These are phyloP conservation scores for Ceratorhiza oryzae-sativae DNA, from an alignment of 1,284 basidiomycete species.

Conservation along the genomic window DNA sequence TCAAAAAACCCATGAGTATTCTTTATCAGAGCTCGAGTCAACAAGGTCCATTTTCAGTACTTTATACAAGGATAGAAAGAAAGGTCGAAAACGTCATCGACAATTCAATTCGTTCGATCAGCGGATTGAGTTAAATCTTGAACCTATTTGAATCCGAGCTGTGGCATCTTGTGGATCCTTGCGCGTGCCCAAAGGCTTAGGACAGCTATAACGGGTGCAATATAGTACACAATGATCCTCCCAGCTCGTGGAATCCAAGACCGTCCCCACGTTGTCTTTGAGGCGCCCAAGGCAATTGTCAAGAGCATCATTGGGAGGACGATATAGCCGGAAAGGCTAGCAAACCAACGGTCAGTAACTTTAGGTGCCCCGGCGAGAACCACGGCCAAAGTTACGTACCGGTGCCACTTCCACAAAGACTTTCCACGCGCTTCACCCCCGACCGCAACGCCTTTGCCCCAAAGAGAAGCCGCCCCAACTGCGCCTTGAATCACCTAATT, in stretches of 20 bases:
- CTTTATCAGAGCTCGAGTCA: background rate
- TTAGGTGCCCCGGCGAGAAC: background rate
- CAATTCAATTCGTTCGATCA: no score
- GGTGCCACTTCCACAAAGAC: conserved; percentile 41
- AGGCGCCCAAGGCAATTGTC: conserved; percentile 38
- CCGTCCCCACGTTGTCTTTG: conserved; percentile 31
- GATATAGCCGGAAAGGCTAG: conserved; percentile 40
- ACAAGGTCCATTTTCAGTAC: background rate
- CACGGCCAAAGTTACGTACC: conserved; percentile 19
- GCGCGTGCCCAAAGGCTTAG: conserved; percentile 26
- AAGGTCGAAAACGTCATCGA: no score
- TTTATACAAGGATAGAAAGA: no score
- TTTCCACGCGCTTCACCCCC: conserved; percentile 40
- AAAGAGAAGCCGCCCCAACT: conserved; percentile 39
- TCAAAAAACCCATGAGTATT: no score
- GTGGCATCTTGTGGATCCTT: conserved; percentile 37
- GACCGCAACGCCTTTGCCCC: conserved; percentile 39
- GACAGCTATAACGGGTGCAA: conserved; percentile 20
- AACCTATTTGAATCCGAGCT: conserved; percentile 12
- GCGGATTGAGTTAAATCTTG: no score
- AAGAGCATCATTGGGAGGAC: conserved; percentile 39
- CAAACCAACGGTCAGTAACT: background rate
- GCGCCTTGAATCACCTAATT: conserved; percentile 34
- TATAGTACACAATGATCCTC: conserved; percentile 27
- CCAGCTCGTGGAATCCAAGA: background rate